Evolutionary conservation across 148 eudicot species (phyloP).

Genomic region (Pouteria glomerata): DNA sequence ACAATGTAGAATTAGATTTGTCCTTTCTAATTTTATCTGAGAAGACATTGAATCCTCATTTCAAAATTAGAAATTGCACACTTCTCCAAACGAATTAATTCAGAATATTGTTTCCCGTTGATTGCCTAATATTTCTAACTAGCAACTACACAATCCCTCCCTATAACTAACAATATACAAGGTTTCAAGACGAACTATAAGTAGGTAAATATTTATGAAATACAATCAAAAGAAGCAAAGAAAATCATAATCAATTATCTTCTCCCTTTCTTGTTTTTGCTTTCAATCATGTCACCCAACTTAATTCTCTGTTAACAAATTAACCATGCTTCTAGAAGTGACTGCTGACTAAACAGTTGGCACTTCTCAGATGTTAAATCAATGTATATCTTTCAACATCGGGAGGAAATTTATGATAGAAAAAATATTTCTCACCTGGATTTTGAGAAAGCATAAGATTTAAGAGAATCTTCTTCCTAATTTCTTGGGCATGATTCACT

Average conservation of each 20-base stretch:
- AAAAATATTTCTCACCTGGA: slow-evolving; percentile 49
- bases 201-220: neutral
- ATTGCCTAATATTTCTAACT: neutral
- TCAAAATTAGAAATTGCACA: too few species aligned
- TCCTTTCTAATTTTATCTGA: neutral
- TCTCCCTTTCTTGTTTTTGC: neutral
- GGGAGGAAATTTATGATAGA: neutral
- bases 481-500: slow-evolving; percentile 87
- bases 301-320: neutral
- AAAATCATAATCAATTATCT: neutral
- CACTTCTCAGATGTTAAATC: neutral
- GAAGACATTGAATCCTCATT: neutral
- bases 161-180: neutral
- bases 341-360: neutral
- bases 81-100: neutral
- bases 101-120: neutral
- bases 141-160: too few species aligned
- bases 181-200: neutral
- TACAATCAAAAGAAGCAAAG: neutral
- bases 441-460: slow-evolving; percentile 84
- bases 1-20: too few species aligned
- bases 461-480: slow-evolving; percentile 68
- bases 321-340: neutral
- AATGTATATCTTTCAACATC: neutral
- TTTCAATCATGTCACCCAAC: neutral